Evolutionary conservation across 1,139 yeast species (phyloP), one percentile per base, ranked within the genome.

Genomic region (Magnusiomyces suaveolens): DNA sequence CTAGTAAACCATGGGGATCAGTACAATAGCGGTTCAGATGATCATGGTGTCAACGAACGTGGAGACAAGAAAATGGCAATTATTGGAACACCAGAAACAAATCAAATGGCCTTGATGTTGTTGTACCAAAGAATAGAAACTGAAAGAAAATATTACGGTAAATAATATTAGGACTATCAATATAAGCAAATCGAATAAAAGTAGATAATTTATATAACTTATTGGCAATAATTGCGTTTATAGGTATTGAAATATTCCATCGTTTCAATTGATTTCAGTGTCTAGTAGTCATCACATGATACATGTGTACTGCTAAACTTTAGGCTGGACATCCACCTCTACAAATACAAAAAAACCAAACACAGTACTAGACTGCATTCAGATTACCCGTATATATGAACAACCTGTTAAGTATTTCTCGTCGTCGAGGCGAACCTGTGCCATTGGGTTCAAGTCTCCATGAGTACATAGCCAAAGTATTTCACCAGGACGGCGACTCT

Each of bases 41-140:
- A 51, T 18, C 56, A 56, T 79, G 26, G 39, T 26, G 46, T 4
- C 3, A 43, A 26, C 12, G 51, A 33, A 20, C 33, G 3, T 38
- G 32, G 29, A 16, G 51, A 41, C 16, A 26, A 21, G 46, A 36
- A 36, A 20, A 57, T 69, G 60, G 82, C 87, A 1, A 76, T 88
- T 56, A 80, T 83, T 20, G 96, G 96, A 6, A 73, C 84, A 0
- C 69, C 81, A 29, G 79, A 76, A 60, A 81, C 87, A 23, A 83
- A 84, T 54, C 61, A 60, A 50, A 56, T 59, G 51, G 69, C 68
- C 3, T 54, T 66, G 47, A 55, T 57, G 41, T 52, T 66, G 49
- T 51, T 66, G 43, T 60, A 60, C 43, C 64, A 64, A 57, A 56
- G 61, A 39, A 57, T 65, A 48, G 67, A 66, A 54, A 57, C 56